Conservation (phyloP, 768 basidiomycete genomes). For the Thelephora aurantiotincta region DNA sequence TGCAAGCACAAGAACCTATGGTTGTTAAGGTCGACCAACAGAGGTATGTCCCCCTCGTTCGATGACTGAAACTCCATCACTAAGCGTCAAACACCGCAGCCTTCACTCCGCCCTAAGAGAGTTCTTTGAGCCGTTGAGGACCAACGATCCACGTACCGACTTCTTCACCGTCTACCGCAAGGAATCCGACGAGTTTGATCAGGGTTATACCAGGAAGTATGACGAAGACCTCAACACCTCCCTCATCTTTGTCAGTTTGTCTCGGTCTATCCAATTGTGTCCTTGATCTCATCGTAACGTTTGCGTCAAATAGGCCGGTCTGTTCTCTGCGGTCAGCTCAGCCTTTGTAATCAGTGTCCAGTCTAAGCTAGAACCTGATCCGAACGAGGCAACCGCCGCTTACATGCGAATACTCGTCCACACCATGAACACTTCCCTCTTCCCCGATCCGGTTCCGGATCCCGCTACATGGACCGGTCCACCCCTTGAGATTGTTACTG, state of each 20-base stretch:
- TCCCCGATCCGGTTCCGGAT: background rate
- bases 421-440: background rate
- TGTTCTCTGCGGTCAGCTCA: background rate
- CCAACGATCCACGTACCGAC: background rate
- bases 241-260: slow-evolving; percentile 12
- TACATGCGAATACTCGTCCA: background rate
- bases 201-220: slow-evolving; percentile 9
- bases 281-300: background rate
- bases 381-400: background rate
- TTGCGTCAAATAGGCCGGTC: background rate
- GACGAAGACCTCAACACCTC: slow-evolving; percentile 11
- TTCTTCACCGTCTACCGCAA: background rate
- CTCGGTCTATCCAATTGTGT: background rate
- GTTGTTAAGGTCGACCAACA: no score
- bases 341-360: background rate
- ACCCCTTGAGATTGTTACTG: slow-evolving; percentile 1
- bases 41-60: no score
- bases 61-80: no score
- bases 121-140: background rate
- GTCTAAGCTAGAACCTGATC: background rate
- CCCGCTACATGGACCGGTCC: slow-evolving; percentile 4
- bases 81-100: no score
- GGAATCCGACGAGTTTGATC: slow-evolving; percentile 5
- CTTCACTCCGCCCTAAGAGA: background rate
- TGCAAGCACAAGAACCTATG: no score